phyloP scores from a whole-genome alignment of 768 basidiomycete species.

The Boletus barrowsii region DNA sequence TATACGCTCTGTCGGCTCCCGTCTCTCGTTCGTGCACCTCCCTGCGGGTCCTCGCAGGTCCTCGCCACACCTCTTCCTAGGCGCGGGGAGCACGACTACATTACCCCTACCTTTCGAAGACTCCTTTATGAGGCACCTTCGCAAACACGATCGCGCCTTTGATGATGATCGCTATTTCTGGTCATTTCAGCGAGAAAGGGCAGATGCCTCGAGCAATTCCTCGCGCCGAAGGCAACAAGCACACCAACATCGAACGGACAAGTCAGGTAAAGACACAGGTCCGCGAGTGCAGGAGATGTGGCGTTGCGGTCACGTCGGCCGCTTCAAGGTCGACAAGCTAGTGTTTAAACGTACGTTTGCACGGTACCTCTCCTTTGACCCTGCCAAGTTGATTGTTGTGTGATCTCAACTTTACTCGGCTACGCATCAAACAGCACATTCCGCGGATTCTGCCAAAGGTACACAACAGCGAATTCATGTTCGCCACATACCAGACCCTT shows the following conservation, averaged over 20 bases:
- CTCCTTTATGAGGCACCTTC: conserved; percentile 37
- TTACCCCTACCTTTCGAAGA: conserved; percentile 34
- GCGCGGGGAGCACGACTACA: conserved; percentile 34
- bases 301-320: conserved; percentile 60
- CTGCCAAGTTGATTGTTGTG: background rate
- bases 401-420: background rate
- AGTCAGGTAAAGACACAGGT: conserved; percentile 16
- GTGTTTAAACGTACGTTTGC: conserved; percentile 34
- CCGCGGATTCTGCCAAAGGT: conserved; percentile 51
- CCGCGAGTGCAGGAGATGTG: conserved; percentile 55
- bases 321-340: conserved; percentile 56
- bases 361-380: conserved; percentile 17
- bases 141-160: conserved; percentile 42
- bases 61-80: conserved; percentile 28
- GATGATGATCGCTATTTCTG: conserved; percentile 46
- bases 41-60: conserved; percentile 7
- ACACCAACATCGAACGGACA: conserved; percentile 14
- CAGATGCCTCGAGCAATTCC: conserved; percentile 30
- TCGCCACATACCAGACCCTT: conserved; percentile 51
- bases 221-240: conserved; percentile 24
- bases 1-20: conserved; percentile 30
- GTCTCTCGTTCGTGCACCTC: conserved; percentile 17
- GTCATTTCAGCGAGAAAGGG: conserved; percentile 57
- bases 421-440: conserved; percentile 26
- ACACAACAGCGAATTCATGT: conserved; percentile 69